Evolutionary conservation across 225 moss, liverwort and hornwort genomes (phyloP), one percentile per base, ranked within the genome.

Genomic region (Pseudoscleropodium purum): DNA sequence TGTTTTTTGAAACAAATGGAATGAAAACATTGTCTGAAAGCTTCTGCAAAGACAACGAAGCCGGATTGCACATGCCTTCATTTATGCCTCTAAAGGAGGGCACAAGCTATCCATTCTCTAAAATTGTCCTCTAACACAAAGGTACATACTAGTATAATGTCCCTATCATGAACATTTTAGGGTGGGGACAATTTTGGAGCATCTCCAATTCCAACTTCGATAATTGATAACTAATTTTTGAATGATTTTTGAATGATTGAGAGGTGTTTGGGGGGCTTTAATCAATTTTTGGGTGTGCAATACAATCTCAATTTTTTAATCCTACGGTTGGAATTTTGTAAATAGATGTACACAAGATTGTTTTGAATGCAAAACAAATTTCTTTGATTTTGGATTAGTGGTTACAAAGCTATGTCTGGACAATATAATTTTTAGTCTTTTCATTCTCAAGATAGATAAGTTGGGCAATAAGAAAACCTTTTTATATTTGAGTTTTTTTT

Each of bases 181-280:
- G 15, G 37, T 78, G 5, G 9, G 10, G 15, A 37, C 6, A 37
- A 37, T 78, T 54, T 78, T 37, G 5, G 56, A 56, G 15, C 3
- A 78, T 34, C 0, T 1, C 2, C 4, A 37, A 15, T 78, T 36
- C 4, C 10, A 56, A n/a, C 16, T 26, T 79, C 1, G 0, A 25
- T 26, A 5, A n/a, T 37, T n/a, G 1, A 5, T 10, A 16, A 78
- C 2, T 37, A 23, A 1, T 57, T 57, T 25, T 3, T 0, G 24
- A 36, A 9, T 78, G 15, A 54, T 0, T n/a, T n/a, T n/a, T n/a
- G n/a, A n/a, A n/a, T 11, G 47, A 0, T n/a, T n/a, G n/a, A 49
- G 9, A 23, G 36, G 3, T 34, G 6, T 34, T 8, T 75, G 0
- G 1, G 2, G 13, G 7, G 5, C 5, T 36, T 24, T 6, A 25